These are phyloP conservation scores for Calycina marina DNA, from an alignment of 2,329 filamentous ascomycete genomes.

Conservation along the genomic window DNA sequence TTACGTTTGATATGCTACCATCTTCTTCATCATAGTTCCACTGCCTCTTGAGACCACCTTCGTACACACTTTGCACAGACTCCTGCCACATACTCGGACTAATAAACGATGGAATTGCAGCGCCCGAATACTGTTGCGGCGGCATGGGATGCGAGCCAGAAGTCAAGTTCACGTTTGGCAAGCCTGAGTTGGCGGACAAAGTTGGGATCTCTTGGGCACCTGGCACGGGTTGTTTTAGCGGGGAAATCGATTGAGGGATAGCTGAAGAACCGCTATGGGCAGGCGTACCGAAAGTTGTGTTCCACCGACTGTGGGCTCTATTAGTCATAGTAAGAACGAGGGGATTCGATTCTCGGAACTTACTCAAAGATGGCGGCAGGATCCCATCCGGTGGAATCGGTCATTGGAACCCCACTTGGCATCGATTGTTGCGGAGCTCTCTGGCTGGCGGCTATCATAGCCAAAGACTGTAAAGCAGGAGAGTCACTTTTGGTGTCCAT, in stretches of 20 bases:
- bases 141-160: conserved; percentile 31
- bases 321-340: conserved; percentile 15
- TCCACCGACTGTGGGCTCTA: conserved; percentile 61
- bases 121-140: conserved; percentile 36
- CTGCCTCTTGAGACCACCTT: conserved; percentile 45
- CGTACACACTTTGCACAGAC: conserved; percentile 54
- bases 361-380: conserved; percentile 83
- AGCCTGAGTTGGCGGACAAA: conserved; percentile 31
- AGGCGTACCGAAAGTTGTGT: conserved; percentile 69
- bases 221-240: conserved; percentile 23
- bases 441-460: conserved; percentile 48
- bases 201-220: conserved; percentile 34
- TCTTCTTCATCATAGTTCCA: conserved; percentile 33
- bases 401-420: conserved; percentile 39
- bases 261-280: conserved; percentile 21
- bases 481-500: conserved; percentile 66
- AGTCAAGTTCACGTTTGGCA: conserved; percentile 31
- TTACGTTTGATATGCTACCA: conserved; percentile 12
- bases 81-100: conserved; percentile 63
- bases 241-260: conserved; percentile 21
- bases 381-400: conserved; percentile 62
- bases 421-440: conserved; percentile 33
- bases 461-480: conserved; percentile 55
- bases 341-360: conserved; percentile 26
- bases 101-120: conserved; percentile 43